Evolutionary conservation across 148 eudicot species (phyloP).

Genomic region (Chenopodium quinoa): DNA sequence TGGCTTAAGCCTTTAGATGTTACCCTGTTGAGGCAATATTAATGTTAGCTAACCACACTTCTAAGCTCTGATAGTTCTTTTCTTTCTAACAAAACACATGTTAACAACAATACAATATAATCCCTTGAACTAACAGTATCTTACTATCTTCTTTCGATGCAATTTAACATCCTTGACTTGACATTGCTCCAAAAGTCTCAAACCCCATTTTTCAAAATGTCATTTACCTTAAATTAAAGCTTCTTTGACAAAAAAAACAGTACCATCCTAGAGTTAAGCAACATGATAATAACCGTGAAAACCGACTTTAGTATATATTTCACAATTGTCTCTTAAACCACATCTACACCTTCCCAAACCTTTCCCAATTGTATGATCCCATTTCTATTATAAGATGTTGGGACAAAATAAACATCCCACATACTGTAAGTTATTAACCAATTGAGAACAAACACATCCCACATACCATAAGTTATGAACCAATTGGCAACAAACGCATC

Average conservation of each 20-base stretch:
- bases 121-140: not conserved
- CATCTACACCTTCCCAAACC: too few relatives aligned
- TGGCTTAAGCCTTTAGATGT: constrained; percentile 21
- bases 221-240: not conserved
- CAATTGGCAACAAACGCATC: not conserved
- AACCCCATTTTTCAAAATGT: not conserved
- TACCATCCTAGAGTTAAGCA: too few relatives aligned
- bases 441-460: not conserved
- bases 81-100: not conserved
- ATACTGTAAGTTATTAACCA: not conserved
- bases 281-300: too few relatives aligned
- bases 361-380: too few relatives aligned
- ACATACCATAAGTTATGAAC: too few relatives aligned
- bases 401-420: not conserved
- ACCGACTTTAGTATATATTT: too few relatives aligned
- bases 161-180: not conserved
- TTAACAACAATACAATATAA: not conserved
- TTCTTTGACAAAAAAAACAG: too few relatives aligned
- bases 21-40: constrained; percentile 34
- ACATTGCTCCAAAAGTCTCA: not conserved
- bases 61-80: not conserved
- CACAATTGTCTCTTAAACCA: too few relatives aligned
- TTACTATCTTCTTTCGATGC: not conserved
- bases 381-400: too few relatives aligned
- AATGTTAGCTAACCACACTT: not conserved